phyloP scores from a whole-genome alignment of 768 basidiomycete genomes.

The Artomyces pyxidatus region DNA sequence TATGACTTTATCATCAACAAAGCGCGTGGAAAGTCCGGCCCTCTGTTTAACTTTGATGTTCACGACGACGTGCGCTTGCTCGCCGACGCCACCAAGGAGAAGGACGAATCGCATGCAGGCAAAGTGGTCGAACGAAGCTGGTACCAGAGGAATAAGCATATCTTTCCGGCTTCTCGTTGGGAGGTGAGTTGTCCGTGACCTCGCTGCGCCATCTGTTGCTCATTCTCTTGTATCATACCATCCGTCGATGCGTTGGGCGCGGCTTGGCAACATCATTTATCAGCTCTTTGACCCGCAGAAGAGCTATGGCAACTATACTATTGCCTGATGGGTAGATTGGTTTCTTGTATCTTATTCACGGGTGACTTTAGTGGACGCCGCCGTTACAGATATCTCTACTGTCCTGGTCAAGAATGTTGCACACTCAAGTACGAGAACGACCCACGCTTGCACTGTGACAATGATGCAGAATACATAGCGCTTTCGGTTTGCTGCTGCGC shows the following conservation, averaged over 20 bases:
- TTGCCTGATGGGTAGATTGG: too few species aligned
- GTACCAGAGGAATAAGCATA: conserved; percentile 95
- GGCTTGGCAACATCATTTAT: not conserved
- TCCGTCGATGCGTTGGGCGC: not conserved
- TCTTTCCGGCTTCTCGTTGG: conserved; percentile 95
- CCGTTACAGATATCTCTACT: too few species aligned
- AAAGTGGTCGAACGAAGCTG: conserved; percentile 96
- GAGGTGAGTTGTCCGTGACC: conserved; percentile 50
- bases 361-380: too few species aligned
- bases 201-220: not conserved
- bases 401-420: too few species aligned
- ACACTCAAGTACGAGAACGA: too few species aligned
- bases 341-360: too few species aligned
- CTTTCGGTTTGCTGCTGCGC: too few species aligned
- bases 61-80: conserved; percentile 96
- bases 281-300: conserved; percentile 93
- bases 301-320: conserved; percentile 88
- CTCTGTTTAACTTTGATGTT: conserved; percentile 97
- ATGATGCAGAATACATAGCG: too few species aligned
- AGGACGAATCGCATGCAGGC: conserved; percentile 97
- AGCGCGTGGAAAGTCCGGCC: conserved; percentile 95
- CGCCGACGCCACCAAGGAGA: conserved; percentile 92
- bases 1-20: conserved; percentile 99
- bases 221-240: not conserved
- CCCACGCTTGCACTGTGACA: too few species aligned